phyloP scores from a whole-genome alignment of 2,329 filamentous ascomycete species.

The Paracorniculantispora psalliotae region DNA sequence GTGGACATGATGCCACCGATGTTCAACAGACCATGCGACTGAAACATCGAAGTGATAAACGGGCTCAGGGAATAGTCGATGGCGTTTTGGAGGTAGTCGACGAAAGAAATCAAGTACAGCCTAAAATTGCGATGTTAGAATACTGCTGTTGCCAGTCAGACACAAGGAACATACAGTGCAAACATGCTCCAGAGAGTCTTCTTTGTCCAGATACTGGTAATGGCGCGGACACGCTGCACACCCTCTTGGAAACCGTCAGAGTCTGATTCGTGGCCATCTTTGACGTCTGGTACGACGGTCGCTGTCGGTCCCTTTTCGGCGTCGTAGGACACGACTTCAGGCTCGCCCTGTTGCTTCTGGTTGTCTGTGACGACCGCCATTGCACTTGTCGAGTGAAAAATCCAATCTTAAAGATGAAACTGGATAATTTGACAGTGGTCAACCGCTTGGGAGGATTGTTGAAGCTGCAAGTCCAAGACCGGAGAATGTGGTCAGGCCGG shows the following conservation, averaged over 20 bases:
- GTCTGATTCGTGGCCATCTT: conserved; percentile 18
- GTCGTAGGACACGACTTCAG: not conserved
- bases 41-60: conserved; percentile 63
- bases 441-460: no score
- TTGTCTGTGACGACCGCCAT: not conserved
- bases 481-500: no score
- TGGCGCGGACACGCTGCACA: conserved; percentile 34
- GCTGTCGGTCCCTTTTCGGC: not conserved
- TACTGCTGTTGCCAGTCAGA: not conserved
- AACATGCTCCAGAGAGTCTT: conserved; percentile 35
- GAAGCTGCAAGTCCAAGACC: no score
- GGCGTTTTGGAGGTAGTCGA: conserved; percentile 31
- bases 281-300: not conserved
- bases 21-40: conserved; percentile 58
- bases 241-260: conserved; percentile 30
- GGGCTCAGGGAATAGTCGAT: conserved; percentile 49
- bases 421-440: no score
- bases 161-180: conserved; percentile 29
- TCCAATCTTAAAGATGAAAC: not conserved
- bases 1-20: conserved; percentile 58
- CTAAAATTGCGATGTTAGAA: conserved; percentile 19
- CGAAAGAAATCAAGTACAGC: conserved; percentile 36
- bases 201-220: conserved; percentile 35
- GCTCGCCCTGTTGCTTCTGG: not conserved
- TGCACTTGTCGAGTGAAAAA: not conserved